Conservation (phyloP, 2,329 filamentous ascomycete genomes). For the Fusarium penzigii region DNA sequence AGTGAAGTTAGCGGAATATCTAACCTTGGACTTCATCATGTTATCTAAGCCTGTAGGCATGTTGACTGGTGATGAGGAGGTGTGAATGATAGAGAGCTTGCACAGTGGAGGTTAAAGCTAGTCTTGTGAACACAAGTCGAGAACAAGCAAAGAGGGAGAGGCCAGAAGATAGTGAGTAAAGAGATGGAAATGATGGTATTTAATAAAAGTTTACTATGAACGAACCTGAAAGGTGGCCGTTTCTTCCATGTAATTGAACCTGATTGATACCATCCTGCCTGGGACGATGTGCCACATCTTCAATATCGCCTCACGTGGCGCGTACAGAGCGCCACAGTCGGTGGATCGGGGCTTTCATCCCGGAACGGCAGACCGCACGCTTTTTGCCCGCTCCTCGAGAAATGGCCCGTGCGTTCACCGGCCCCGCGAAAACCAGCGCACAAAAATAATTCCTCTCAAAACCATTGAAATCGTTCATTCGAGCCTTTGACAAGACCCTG, state of each 20-base stretch:
- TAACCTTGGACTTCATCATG: slow-evolving; percentile 28
- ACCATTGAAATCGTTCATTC: slow-evolving; percentile 28
- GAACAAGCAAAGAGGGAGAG: background rate
- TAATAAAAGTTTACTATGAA: background rate
- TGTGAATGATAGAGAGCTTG: background rate
- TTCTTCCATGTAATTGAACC: slow-evolving; percentile 8
- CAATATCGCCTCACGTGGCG: slow-evolving; percentile 5
- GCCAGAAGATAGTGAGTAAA: background rate
- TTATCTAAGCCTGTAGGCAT: slow-evolving; percentile 28
- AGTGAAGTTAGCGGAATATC: background rate
- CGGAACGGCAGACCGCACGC: slow-evolving; percentile 4
- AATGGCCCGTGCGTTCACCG: slow-evolving; percentile 27
- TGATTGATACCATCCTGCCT: background rate
- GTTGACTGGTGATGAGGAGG: background rate
- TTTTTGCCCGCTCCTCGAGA: background rate
- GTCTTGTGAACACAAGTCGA: background rate
- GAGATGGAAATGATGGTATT: background rate
- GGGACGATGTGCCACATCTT: slow-evolving; percentile 5
- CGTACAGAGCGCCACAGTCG: slow-evolving; percentile 19
- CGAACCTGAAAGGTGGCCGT: slow-evolving; percentile 26
- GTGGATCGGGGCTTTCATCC: slow-evolving; percentile 26
- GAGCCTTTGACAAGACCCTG: slow-evolving; percentile 28
- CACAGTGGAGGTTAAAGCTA: background rate
- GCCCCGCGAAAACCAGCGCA: slow-evolving; percentile 33
- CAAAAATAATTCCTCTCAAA: slow-evolving; percentile 36